Base-by-base conservation (phyloP, 1,284 basidiomycete genomes). In the Agaricales sp. region DNA sequence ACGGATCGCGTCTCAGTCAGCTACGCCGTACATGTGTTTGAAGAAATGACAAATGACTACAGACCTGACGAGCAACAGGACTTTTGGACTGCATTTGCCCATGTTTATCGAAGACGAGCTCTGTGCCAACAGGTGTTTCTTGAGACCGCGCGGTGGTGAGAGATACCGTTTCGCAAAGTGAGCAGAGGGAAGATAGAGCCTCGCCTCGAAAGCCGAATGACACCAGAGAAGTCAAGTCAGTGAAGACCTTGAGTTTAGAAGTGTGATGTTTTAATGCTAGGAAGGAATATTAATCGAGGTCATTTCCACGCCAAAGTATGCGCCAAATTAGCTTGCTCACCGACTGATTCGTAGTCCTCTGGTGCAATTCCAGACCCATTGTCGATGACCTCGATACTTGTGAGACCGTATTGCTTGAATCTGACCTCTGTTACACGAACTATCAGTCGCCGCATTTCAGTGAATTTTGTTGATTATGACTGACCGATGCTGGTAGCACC, bases 131-230 rank as follows among this genome's bases (percentile, higher is more conserved):
- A 0, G 91, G 90, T 1, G 82, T 74, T 3, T 81, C 80, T 4
- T 71, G 67, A 24, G 73, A 69, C 0, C 87, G 92, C 1, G 88
- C 76, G 1, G 93, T 96, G 0, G 75, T 75, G 47, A 95, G 71
- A 0, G 71, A 74, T 6, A 96, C 76, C 0, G 69, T 67, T 46
- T 88, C 82, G 47, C 83, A 80, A 1, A 98, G 68, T 1, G 92
- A 90, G 59, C 94, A 99, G 0, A 99, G 73, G 0, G 93, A 92
- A 1, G 92, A 91, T 0, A 99, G 71, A 0, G 96, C 96, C 65
- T 99, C 96, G 14, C 96, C 96, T 24, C 95, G 80, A 59, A 99
- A 99, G 0, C 96, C 96, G 63, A 98, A 98, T 0, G 94, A 94
- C 2, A 70, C 68, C 3, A 99, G 80, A 0, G 75, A 68, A 0